Evolutionary conservation across 148 eudicot species (phyloP).

Genomic region (Rhododendron williamsianum): DNA sequence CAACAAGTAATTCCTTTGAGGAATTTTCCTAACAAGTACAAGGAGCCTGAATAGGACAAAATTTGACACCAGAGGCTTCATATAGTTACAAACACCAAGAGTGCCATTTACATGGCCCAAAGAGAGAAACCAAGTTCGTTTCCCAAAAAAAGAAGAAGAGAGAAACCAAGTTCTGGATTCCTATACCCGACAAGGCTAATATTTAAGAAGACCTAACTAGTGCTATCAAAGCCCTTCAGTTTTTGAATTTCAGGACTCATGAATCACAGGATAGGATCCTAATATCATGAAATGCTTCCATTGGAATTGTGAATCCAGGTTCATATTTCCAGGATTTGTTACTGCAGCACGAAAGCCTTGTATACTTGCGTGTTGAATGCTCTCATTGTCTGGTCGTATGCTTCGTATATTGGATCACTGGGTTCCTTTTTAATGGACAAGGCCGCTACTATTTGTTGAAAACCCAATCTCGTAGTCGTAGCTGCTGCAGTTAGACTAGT

Average conservation of each 20-base stretch:
- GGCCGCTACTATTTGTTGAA: neutral
- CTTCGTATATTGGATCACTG: neutral
- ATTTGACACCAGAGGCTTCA: neutral
- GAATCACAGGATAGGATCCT: neutral
- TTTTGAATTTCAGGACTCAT: neutral
- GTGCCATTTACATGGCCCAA: neutral
- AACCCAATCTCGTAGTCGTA: neutral
- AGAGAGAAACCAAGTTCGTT: neutral
- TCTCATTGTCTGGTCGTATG: neutral
- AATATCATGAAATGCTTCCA: neutral
- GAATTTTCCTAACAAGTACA: neutral
- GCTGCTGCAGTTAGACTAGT: neutral
- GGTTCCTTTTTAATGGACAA: neutral
- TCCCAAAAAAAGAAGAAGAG: too few species aligned
- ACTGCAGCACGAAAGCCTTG: neutral
- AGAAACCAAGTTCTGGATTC: neutral
- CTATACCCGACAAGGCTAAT: neutral
- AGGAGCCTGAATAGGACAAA: neutral
- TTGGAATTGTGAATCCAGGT: neutral
- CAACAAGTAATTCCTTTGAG: neutral
- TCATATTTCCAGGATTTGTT: neutral
- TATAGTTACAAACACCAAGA: neutral
- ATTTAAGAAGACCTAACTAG: neutral
- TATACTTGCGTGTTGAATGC: neutral
- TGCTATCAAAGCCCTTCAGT: neutral